Evolutionary conservation across 495 filamentous ascomycete species (phyloP).

Genomic region (Choiromyces venosus): DNA sequence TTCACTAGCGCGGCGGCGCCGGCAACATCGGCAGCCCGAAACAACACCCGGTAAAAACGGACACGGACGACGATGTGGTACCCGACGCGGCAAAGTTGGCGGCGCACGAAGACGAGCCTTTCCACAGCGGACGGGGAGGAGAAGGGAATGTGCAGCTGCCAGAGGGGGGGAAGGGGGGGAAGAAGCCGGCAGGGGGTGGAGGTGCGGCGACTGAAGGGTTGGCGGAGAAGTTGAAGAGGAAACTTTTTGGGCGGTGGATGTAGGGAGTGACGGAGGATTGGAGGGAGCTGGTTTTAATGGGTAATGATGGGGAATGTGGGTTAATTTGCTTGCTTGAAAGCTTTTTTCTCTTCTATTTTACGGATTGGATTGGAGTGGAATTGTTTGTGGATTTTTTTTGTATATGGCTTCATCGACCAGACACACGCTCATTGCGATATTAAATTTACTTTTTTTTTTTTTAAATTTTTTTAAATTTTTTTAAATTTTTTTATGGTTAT

Average conservation of each 20-base stretch:
- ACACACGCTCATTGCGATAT: no score
- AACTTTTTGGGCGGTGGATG: conserved; percentile 16
- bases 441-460: conserved; percentile 5
- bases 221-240: conserved; percentile 32
- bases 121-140: conserved; percentile 27
- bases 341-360: background rate
- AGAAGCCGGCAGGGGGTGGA: conserved; percentile 27
- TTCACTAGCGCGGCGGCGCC: conserved; percentile 35
- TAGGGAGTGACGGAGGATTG: background rate
- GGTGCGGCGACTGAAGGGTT: conserved; percentile 18
- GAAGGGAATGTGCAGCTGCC: conserved; percentile 24
- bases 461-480: background rate
- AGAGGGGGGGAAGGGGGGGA: conserved; percentile 29
- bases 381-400: background rate
- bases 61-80: conserved; percentile 37
- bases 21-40: conserved; percentile 37
- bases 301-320: background rate
- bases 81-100: conserved; percentile 31
- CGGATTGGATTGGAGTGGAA: background rate
- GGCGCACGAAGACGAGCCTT: conserved; percentile 24
- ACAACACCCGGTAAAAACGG: conserved; percentile 19
- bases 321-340: background rate
- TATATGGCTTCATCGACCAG: no score
- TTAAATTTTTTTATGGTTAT: no score
- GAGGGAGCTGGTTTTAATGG: background rate